Conservation (phyloP, 2,329 filamentous ascomycete genomes). For the Nemania bipapillata region DNA sequence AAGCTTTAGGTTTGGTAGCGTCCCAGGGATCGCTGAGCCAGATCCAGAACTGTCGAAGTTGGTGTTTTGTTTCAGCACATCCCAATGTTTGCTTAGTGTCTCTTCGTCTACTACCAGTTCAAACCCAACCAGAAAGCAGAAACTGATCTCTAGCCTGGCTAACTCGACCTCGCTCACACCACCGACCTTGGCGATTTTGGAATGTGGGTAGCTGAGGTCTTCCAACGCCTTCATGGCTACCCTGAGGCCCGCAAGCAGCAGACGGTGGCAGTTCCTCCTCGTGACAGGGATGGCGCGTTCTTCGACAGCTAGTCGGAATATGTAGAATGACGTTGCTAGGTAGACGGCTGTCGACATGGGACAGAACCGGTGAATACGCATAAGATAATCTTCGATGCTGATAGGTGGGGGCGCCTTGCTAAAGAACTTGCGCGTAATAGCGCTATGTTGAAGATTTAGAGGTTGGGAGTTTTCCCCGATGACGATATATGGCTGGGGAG, state of each 20-base stretch:
- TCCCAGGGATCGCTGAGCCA: slow-evolving; percentile 9
- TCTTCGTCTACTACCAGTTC: slow-evolving; percentile 74
- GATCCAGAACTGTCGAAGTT: background rate
- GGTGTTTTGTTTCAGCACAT: slow-evolving; percentile 61
- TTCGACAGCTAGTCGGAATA: slow-evolving; percentile 80
- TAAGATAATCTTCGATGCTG: slow-evolving; percentile 82
- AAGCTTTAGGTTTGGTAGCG: slow-evolving; percentile 41
- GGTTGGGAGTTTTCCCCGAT: slow-evolving; percentile 77
- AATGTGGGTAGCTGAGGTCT: slow-evolving; percentile 87
- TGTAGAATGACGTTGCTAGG: slow-evolving; percentile 87
- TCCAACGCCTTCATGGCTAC: slow-evolving; percentile 97
- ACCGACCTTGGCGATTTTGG: slow-evolving; percentile 84
- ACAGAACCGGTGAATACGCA: slow-evolving; percentile 88
- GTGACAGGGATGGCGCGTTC: slow-evolving; percentile 84
- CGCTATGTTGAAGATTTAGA: slow-evolving; percentile 80
- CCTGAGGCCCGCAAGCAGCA: slow-evolving; percentile 83
- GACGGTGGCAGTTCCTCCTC: slow-evolving; percentile 82
- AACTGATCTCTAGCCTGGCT: slow-evolving; percentile 85
- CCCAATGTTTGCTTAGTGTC: slow-evolving; percentile 72
- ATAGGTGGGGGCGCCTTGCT: slow-evolving; percentile 88
- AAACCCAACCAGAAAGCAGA: slow-evolving; percentile 87
- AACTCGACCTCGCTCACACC: slow-evolving; percentile 86
- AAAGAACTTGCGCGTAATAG: slow-evolving; percentile 92
- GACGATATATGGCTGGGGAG: slow-evolving; percentile 66
- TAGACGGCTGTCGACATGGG: slow-evolving; percentile 95